A percentile compares a stretch with the other conserved stretches of the same genome.
Conservation (phyloP, 768 basidiomycete genomes). For the Kwoniella shandongensis region DNA sequence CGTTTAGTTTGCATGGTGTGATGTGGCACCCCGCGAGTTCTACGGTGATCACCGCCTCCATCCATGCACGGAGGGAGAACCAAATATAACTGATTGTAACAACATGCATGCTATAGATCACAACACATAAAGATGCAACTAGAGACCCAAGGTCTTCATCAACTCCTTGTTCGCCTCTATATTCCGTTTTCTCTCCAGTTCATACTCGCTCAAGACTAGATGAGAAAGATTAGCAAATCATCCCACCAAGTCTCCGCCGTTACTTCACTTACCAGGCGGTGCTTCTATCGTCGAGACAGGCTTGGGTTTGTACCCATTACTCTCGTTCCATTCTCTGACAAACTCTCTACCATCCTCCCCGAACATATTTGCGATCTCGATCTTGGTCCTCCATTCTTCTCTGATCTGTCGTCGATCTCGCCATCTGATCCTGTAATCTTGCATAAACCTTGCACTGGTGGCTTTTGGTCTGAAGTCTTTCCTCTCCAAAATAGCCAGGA, state of each 20-base stretch:
- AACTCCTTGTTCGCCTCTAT: conserved; percentile 26
- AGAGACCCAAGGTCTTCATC: conserved; percentile 21
- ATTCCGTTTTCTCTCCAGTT: conserved; percentile 23
- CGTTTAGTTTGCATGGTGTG: not conserved
- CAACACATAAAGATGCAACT: no score
- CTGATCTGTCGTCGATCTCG: not conserved
- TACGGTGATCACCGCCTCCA: not conserved
- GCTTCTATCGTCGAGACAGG: not conserved
- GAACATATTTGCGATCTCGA: not conserved
- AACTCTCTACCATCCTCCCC: conserved; percentile 6
- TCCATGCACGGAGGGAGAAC: no score
- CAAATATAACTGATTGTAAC: no score
- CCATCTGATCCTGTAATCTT: conserved; percentile 1
- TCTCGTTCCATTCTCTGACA: conserved; percentile 6
- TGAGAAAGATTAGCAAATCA: not conserved
- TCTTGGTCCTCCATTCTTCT: conserved; percentile 1
- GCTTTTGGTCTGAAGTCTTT: conserved; percentile 2
- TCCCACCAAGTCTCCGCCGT: not conserved
- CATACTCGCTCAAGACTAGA: conserved; percentile 19
- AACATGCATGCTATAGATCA: no score
- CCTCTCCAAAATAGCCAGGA: conserved; percentile 8
- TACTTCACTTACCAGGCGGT: not conserved
- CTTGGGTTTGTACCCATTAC: conserved; percentile 4
- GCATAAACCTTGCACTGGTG: not conserved
- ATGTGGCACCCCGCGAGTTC: conserved; percentile 6